Base-by-base conservation (phyloP, 768 basidiomycete genomes). In the Gymnopilus dilepis region DNA sequence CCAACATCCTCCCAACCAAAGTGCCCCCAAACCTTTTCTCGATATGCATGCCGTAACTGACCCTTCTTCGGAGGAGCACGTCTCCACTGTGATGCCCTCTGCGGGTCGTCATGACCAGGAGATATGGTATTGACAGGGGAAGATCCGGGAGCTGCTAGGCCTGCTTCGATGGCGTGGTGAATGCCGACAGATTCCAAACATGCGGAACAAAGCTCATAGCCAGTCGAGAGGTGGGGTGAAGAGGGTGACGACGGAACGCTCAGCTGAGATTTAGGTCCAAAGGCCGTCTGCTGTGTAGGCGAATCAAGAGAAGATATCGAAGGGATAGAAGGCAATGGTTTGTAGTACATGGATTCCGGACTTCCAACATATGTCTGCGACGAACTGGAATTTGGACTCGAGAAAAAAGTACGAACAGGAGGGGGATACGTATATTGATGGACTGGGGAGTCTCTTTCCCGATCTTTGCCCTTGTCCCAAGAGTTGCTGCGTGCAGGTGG, bases 1-100 rank as follows among this genome's bases (percentile, higher is more conserved):
- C 95, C 92, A 55, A 97, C 88, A 70, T 95, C 92, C 59, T 87
- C 87, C 96, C 96, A 97, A 1, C 92, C 91, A 41, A 78, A 76
- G 31, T 83, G 83, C 1, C 88, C 88, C 96, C 95, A 97, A 2
- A 91, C 82, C 73, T 92, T 92, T 75, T 97, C 95, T 43, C 85
- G 74, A 71, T 91, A 98, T 1, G 92, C 89, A 71, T 98, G 95
- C 11, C 95, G 83, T 50, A 90, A 73, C 62, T 90, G 84, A 13
- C 92, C 92, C 72, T 92, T 93, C 66, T 84, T 86, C 1, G 91
- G 90, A 1, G 89, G 87, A 30, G 87, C 84, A 37, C 91, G 79
- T 63, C 85, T 76, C 85, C 87, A 85, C 61, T 83, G 80, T n/a
- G 83, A 84, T 60, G 78, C 81, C 30, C 75, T 72, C 66, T 79